phyloP scores from a whole-genome alignment of 2,329 filamentous ascomycete genomes.

The Fusarium sp. region DNA sequence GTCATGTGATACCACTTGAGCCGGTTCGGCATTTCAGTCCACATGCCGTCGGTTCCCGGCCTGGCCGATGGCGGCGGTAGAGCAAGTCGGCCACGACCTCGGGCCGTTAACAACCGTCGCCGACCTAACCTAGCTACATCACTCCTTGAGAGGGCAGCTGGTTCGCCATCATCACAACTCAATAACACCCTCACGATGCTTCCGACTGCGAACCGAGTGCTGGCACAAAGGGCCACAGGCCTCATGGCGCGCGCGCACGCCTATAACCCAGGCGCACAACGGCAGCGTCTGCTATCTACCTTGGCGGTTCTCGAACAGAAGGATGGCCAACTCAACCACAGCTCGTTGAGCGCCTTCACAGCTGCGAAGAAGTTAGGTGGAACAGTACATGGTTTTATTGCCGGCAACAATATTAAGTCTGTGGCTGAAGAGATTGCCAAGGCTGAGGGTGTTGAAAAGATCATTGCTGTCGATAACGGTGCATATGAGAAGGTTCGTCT shows the following conservation, averaged over 20 bases:
- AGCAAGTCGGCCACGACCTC: slow-evolving; percentile 50
- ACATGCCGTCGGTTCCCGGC: slow-evolving; percentile 44
- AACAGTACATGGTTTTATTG: slow-evolving; percentile 86
- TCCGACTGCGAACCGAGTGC: slow-evolving; percentile 48
- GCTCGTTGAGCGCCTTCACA: slow-evolving; percentile 86
- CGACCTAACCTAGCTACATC: slow-evolving; percentile 34
- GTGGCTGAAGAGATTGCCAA: slow-evolving; percentile 89
- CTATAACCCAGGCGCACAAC: slow-evolving; percentile 50
- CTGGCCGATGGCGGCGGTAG: slow-evolving; percentile 48
- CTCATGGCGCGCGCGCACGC: slow-evolving; percentile 47
- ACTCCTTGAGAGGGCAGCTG: slow-evolving; percentile 30
- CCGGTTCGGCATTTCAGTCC: slow-evolving; percentile 42
- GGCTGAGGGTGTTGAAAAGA: slow-evolving; percentile 90
- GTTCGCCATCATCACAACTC: slow-evolving; percentile 29
- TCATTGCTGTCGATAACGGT: slow-evolving; percentile 87
- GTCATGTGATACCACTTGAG: slow-evolving; percentile 32
- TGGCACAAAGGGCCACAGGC: slow-evolving; percentile 47
- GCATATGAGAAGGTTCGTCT: slow-evolving; percentile 86
- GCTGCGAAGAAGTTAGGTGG: slow-evolving; percentile 91
- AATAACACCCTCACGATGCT: slow-evolving; percentile 50
- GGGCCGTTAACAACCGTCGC: slow-evolving; percentile 57
- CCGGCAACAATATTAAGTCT: slow-evolving; percentile 80
- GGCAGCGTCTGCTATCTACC: slow-evolving; percentile 78
- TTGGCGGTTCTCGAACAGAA: slow-evolving; percentile 93
- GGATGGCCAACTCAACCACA: slow-evolving; percentile 85